These are phyloP conservation scores for Jackrogersella minutella DNA, from an alignment of 495 filamentous ascomycete species.

Conservation along the genomic window DNA sequence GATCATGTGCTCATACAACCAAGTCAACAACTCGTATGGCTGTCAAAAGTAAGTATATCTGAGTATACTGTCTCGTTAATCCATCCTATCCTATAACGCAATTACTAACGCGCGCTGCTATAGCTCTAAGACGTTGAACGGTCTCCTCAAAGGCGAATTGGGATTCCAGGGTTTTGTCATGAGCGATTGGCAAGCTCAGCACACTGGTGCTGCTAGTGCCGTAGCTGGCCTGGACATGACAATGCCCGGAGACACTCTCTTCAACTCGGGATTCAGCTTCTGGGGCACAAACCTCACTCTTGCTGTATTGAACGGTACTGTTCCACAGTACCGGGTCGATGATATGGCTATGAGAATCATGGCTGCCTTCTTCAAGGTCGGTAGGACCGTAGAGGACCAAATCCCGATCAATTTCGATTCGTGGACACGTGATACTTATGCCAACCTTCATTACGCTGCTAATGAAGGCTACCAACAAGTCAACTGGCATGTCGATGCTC, in stretches of 20 bases:
- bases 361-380: conserved; percentile 91
- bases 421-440: conserved; percentile 81
- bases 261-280: conserved; percentile 75
- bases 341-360: conserved; percentile 95
- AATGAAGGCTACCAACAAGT: conserved; percentile 69
- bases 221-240: conserved; percentile 92
- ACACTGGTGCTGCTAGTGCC: conserved; percentile 78
- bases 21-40: conserved; percentile 85
- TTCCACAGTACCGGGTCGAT: conserved; percentile 90
- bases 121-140: conserved; percentile 75
- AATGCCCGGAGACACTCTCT: conserved; percentile 88
- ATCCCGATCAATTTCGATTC: conserved; percentile 85
- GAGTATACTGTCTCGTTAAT: not conserved
- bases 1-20: conserved; percentile 95
- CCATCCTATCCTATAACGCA: conserved; percentile 32
- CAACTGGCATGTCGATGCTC: conserved; percentile 88
- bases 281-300: conserved; percentile 88
- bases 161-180: conserved; percentile 95
- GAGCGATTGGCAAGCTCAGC: conserved; percentile 90
- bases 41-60: conserved; percentile 69
- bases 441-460: conserved; percentile 69
- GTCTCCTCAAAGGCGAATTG: conserved; percentile 87
- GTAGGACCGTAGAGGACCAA: conserved; percentile 64
- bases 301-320: conserved; percentile 86
- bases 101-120: conserved; percentile 63